These are phyloP conservation scores for Neopestalotiopsis clavispora DNA, from an alignment of 2,329 filamentous ascomycete genomes.

Conservation along the genomic window DNA sequence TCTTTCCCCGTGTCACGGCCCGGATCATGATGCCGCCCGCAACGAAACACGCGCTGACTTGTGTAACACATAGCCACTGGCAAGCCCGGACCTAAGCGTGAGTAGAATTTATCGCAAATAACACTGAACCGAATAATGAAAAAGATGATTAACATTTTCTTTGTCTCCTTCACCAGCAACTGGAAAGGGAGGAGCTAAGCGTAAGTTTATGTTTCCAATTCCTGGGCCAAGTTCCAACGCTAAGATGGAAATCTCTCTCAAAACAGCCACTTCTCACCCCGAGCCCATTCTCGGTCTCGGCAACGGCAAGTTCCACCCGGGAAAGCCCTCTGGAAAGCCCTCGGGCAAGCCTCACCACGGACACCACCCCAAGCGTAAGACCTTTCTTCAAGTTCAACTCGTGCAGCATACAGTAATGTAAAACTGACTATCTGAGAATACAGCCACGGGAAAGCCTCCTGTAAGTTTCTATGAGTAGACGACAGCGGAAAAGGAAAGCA, in stretches of 20 bases:
- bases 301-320: neutral
- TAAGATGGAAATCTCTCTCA: too few species aligned
- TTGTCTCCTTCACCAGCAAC: too few species aligned
- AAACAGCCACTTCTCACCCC: neutral
- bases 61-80: neutral
- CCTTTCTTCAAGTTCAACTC: neutral
- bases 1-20: too few species aligned
- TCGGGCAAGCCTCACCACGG: neutral
- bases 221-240: neutral
- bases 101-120: neutral
- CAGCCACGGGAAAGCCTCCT: neutral
- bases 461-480: neutral
- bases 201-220: too few species aligned
- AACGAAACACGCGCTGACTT: too few species aligned
- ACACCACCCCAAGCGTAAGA: constrained; percentile 1
- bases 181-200: too few species aligned
- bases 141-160: too few species aligned
- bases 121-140: too few species aligned
- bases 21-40: too few species aligned
- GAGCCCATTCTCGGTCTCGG: neutral
- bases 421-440: neutral
- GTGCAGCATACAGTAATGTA: neutral
- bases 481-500: too few species aligned
- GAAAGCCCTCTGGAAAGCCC: neutral
- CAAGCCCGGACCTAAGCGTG: neutral